Conservation (phyloP, 441 rosid genomes). For the Geranium incanum region DNA sequence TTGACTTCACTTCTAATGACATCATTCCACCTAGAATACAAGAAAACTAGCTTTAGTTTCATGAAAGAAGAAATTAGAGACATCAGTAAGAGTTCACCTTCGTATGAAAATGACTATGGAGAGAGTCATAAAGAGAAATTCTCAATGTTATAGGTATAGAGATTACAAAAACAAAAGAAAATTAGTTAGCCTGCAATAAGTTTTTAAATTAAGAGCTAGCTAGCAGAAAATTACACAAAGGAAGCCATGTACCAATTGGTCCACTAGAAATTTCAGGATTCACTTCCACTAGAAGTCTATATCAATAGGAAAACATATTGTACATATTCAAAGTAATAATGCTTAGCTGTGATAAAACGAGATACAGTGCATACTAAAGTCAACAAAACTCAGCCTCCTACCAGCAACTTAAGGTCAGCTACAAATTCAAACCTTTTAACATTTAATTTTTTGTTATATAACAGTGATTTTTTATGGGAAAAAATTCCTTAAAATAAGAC, state of each 20-base stretch:
- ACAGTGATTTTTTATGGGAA: no score
- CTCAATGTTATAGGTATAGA: background rate
- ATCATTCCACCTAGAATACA: conserved; percentile 81
- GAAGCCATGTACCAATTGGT: background rate
- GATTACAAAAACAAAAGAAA: background rate
- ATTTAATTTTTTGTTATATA: no score
- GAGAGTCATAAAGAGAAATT: background rate
- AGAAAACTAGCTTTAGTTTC: conserved; percentile 11
- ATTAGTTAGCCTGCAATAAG: background rate
- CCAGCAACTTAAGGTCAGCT: no score
- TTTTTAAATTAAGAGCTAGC: background rate
- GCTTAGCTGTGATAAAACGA: background rate
- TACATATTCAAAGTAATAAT: background rate
- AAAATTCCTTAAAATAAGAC: no score
- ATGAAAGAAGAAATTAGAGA: conserved; percentile 5
- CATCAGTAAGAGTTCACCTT: background rate
- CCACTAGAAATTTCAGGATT: background rate
- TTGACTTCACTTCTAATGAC: conserved; percentile 78
- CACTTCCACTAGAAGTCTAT: background rate
- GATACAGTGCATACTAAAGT: background rate
- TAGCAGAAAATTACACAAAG: background rate
- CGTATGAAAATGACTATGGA: background rate
- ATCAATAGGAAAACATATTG: background rate
- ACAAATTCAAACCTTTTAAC: no score
- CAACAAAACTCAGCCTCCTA: no score